These are phyloP conservation scores for Lipomyces sp. DNA, from an alignment of 805 yeast genomes.

Conservation along the genomic window DNA sequence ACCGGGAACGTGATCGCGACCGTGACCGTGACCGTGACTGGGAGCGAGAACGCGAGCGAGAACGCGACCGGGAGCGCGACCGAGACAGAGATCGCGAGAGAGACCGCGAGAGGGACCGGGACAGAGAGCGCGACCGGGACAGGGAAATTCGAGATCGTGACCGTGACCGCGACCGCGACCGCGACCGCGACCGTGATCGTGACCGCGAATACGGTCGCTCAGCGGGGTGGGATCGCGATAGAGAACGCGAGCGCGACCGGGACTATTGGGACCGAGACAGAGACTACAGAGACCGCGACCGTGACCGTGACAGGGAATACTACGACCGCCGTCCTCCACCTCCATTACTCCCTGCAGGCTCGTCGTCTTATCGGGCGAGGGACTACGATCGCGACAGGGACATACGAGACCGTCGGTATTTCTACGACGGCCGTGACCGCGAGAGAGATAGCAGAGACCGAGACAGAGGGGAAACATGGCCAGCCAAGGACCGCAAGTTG, in stretches of 20 bases:
- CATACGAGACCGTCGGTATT: no score
- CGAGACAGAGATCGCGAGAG: conserved; percentile 4
- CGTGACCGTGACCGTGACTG: conserved; percentile 4
- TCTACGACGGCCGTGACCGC: conserved; percentile 14
- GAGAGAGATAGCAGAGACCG: conserved; percentile 17
- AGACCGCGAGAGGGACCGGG: no score
- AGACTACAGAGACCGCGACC: not conserved
- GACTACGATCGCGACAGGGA: conserved; percentile 8
- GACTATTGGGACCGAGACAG: not conserved
- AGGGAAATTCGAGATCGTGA: not conserved
- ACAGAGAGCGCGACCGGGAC: conserved; percentile 1
- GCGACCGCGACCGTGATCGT: no score
- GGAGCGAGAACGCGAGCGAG: conserved; percentile 3
- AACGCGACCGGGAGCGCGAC: not conserved
- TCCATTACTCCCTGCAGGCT: not conserved
- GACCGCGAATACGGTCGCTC: not conserved
- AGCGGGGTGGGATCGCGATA: not conserved
- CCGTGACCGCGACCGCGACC: not conserved
- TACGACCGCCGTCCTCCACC: conserved; percentile 10
- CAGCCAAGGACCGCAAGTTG: not conserved
- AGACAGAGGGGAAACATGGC: not conserved
- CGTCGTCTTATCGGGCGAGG: conserved; percentile 9
- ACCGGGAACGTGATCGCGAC: no score
- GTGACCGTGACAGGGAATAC: conserved; percentile 5
- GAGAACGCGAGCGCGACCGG: not conserved